A percentile compares a stretch with the other conserved stretches of the same genome.
Conservation (phyloP, 106 monocot genomes). For the Allium cepa region DNA sequence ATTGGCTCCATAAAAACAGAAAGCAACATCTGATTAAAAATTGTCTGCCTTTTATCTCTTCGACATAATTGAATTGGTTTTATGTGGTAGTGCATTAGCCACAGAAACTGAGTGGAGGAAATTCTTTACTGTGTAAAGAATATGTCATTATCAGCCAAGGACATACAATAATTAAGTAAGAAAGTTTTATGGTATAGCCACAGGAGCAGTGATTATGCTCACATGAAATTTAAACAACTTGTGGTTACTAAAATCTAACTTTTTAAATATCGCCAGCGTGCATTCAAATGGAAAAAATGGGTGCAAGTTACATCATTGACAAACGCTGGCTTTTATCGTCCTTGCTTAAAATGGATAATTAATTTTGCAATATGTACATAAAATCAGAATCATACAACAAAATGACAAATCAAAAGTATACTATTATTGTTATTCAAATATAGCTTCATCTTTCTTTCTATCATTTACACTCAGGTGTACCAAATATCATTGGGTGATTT, state of each 20-base stretch:
- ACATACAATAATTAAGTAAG: not conserved
- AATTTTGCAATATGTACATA: not conserved
- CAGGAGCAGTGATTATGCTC: not conserved
- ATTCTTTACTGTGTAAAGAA: not conserved
- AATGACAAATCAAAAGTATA: not conserved
- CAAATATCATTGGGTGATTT: not conserved
- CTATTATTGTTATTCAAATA: no score
- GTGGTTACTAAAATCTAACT: no score
- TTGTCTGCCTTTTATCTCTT: not conserved
- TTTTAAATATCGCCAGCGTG: no score
- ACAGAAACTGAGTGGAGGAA: not conserved
- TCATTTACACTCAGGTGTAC: not conserved
- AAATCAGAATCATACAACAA: no score
- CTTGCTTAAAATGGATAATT: not conserved
- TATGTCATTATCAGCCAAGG: not conserved
- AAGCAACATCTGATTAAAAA: not conserved
- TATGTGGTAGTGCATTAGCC: conserved; percentile 1
- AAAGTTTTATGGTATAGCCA: not conserved
- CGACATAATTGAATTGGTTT: not conserved
- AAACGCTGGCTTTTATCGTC: not conserved
- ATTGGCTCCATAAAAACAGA: not conserved
- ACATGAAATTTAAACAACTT: not conserved
- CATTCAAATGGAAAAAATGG: not conserved
- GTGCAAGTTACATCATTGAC: conserved; percentile 5
- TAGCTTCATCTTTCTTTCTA: no score